Base-by-base conservation (phyloP, 2,329 filamentous ascomycete species). In the Calonectria pseudoreteaudii region DNA sequence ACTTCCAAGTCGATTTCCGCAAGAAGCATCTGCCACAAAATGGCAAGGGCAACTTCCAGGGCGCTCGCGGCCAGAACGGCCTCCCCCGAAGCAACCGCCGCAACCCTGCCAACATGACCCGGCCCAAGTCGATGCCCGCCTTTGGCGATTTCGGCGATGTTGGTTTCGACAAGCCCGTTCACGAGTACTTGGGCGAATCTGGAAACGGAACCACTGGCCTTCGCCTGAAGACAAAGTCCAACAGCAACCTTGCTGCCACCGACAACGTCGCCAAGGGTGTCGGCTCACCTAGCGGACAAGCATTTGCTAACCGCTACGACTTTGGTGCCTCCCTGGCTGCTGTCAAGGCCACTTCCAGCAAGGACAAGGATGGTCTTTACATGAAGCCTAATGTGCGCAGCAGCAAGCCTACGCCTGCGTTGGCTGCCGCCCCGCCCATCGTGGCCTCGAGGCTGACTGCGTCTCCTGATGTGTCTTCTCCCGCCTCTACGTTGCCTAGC, bases 271-370 rank as follows among this genome's bases (percentile, higher is more conserved):
- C 90, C 79, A 84, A 87, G 80, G 83, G 87, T 41, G 82, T 91
- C 30, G 83, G 89, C 0, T 85, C 90, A 2, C 90, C 91, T 1
- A 92, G 90, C 76, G 91, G 92, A 31, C 92, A 94, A 79, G 94
- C 93, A 23, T 98, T 98, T 83, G 94, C 95, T 60, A 96, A 96
- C 84, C 94, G 97, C 68, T 99, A 99, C 83, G 96, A 98, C 86
- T 98, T 99, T 84, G 93, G 94, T 74, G 95, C 95, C n/a, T 98
- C 97, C 0, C 89, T 98, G 36, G 95, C 95, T 66, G 95, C 95
- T 16, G 93, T 96, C 82, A 92, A 93, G 81, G 93, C 91, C 34
- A 76, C 88, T 18, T 86, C 90, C 77, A 87, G 89, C 75, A 90
- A 92, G 83, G 86, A 88, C 81, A 90, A 89, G 84, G 90, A 92